These are phyloP conservation scores for Chrysopogon serrulatus DNA, from an alignment of 176 grass and related monocot genomes.

Conservation along the genomic window DNA sequence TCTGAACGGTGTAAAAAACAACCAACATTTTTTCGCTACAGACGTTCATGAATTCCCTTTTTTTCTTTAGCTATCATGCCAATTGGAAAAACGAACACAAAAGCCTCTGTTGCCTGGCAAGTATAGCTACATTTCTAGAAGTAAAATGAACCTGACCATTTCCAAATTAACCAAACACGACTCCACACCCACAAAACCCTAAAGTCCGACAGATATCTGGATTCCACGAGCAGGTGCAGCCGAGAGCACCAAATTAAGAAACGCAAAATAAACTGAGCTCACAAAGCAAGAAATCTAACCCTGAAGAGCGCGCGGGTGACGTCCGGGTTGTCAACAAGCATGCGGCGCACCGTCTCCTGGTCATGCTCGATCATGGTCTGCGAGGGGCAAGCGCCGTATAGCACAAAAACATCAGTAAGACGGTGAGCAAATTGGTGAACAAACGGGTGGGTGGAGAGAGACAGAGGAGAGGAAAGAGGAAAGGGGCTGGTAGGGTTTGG, in stretches of 20 bases:
- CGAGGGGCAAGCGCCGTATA: not conserved
- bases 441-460: not conserved
- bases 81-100: not conserved
- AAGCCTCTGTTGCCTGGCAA: not conserved
- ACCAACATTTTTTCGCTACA: not conserved
- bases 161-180: not conserved
- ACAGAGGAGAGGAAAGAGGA: not conserved
- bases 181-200: not conserved
- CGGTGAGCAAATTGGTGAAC: not conserved
- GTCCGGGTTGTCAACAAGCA: constrained; percentile 87
- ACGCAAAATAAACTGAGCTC: not conserved
- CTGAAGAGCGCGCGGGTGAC: constrained; percentile 86
- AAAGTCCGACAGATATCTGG: not conserved
- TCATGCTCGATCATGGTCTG: constrained; percentile 79
- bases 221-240: not conserved
- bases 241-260: not conserved
- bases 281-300: constrained; percentile 32
- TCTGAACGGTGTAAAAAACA: not conserved
- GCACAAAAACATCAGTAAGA: not conserved
- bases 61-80: not conserved
- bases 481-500: constrained; percentile 17
- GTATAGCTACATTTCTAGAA: not conserved
- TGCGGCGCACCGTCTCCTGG: constrained; percentile 76
- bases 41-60: not conserved
- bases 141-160: not conserved